Evolutionary conservation across 2,329 filamentous ascomycete genomes (phyloP).

Genomic region (Colletotrichum shisoi): DNA sequence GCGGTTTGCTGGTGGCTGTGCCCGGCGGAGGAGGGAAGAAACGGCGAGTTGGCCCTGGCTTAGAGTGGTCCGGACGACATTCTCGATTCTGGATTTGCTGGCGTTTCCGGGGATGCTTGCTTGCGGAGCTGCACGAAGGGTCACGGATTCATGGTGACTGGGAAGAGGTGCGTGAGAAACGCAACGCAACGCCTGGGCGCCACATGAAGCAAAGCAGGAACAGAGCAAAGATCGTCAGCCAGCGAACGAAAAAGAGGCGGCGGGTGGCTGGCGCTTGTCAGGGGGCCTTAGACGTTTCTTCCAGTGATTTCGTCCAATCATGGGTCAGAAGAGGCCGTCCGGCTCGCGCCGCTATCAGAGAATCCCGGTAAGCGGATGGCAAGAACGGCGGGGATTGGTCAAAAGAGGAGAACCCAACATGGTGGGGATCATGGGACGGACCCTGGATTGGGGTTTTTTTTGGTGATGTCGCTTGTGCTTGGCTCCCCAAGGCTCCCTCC

Average conservation of each 20-base stretch:
- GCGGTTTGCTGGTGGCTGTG: slow-evolving; percentile 36
- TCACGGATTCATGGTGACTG: slow-evolving; percentile 24
- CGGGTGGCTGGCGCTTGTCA: slow-evolving; percentile 37
- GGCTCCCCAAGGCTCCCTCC: background rate
- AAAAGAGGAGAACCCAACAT: slow-evolving; percentile 3
- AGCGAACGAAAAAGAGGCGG: slow-evolving; percentile 26
- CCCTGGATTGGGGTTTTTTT: slow-evolving; percentile 21
- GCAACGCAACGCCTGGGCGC: background rate
- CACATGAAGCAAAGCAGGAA: slow-evolving; percentile 31
- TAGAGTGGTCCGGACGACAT: slow-evolving; percentile 12
- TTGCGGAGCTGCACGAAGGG: slow-evolving; percentile 36
- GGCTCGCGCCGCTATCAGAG: slow-evolving; percentile 23
- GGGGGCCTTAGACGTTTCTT: slow-evolving; percentile 11
- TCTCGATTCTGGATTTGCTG: slow-evolving; percentile 22
- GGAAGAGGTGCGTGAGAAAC: slow-evolving; percentile 12
- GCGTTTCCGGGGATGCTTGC: slow-evolving; percentile 11
- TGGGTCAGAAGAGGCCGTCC: background rate
- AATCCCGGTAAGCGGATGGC: slow-evolving; percentile 26
- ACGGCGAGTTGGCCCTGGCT: slow-evolving; percentile 24
- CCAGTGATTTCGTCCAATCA: slow-evolving; percentile 28
- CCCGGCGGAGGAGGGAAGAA: slow-evolving; percentile 16
- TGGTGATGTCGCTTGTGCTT: slow-evolving; percentile 9
- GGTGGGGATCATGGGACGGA: slow-evolving; percentile 22
- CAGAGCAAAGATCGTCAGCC: slow-evolving; percentile 37
- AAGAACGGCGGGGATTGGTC: slow-evolving; percentile 2